Evolutionary conservation across 345 rosid genomes (phyloP).

Genomic region (Microthlaspi erraticum): DNA sequence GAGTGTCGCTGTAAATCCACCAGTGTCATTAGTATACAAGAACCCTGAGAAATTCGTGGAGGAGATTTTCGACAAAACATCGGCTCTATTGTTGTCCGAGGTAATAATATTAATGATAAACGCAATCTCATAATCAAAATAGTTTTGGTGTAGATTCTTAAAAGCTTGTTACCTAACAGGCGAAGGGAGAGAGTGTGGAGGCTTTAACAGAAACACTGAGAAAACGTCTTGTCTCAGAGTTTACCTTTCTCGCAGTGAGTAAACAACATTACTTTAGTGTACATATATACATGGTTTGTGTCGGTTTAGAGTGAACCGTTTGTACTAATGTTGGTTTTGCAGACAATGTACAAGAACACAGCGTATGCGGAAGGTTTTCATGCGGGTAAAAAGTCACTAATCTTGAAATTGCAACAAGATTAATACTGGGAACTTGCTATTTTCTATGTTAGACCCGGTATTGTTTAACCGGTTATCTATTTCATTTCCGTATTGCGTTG

Average conservation of each 20-base stretch:
- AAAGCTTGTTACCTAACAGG: slow-evolving; percentile 46
- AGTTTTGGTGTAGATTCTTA: neutral
- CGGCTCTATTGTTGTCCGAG: slow-evolving; percentile 61
- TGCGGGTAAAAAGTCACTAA: slow-evolving; percentile 52
- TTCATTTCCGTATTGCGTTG: no score
- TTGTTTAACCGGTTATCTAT: no score
- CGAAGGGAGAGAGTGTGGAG: slow-evolving; percentile 48
- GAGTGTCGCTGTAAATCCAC: slow-evolving; percentile 48
- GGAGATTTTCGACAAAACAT: slow-evolving; percentile 65
- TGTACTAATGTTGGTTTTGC: slow-evolving; percentile 38
- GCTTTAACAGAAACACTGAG: slow-evolving; percentile 54
- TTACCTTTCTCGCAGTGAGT: slow-evolving; percentile 72
- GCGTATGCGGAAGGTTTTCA: slow-evolving; percentile 82
- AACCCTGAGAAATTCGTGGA: slow-evolving; percentile 68
- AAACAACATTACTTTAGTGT: neutral
- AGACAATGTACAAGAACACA: slow-evolving; percentile 82
- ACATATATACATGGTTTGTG: neutral
- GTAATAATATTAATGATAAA: slow-evolving; percentile 49
- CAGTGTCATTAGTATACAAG: slow-evolving; percentile 44
- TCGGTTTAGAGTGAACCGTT: neutral
- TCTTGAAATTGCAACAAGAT: no score
- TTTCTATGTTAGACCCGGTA: no score
- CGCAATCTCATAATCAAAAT: neutral
- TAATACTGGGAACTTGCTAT: no score
- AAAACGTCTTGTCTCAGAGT: slow-evolving; percentile 62